These are phyloP conservation scores for Flueggea neowawraea DNA, from an alignment of 441 rosid genomes.

Conservation along the genomic window DNA sequence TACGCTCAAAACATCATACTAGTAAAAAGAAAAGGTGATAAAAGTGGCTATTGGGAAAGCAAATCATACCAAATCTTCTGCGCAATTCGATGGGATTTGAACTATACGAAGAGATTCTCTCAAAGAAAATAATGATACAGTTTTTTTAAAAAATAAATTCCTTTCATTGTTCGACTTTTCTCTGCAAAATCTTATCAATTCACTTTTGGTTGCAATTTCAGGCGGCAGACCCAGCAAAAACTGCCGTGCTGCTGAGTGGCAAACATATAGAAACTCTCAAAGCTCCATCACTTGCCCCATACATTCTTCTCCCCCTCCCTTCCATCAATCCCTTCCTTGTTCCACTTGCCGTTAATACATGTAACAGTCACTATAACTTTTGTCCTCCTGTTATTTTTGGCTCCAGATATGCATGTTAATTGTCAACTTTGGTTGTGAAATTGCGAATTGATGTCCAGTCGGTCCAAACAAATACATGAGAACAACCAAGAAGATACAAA, in stretches of 20 bases:
- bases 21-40: background rate
- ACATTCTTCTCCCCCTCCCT: conserved; percentile 34
- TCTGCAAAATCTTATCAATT: conserved; percentile 42
- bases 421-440: no score
- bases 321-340: no score
- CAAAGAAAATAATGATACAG: no score
- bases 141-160: background rate
- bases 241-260: conserved; percentile 28
- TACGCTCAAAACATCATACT: no score
- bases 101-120: background rate
- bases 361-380: no score
- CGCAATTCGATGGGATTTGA: conserved; percentile 24
- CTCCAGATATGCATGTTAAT: no score
- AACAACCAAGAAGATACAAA: no score
- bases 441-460: no score
- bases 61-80: conserved; percentile 17
- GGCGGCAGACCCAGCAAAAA: conserved; percentile 37
- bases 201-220: conserved; percentile 37
- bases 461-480: no score
- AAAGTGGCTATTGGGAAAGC: background rate
- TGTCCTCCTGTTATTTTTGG: no score
- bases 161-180: conserved; percentile 29
- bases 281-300: conserved; percentile 50
- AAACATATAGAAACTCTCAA: conserved; percentile 24
- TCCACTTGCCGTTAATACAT: no score